These are phyloP conservation scores for Rhynchosporium agropyri DNA, from an alignment of 2,329 filamentous ascomycete genomes.

Conservation along the genomic window DNA sequence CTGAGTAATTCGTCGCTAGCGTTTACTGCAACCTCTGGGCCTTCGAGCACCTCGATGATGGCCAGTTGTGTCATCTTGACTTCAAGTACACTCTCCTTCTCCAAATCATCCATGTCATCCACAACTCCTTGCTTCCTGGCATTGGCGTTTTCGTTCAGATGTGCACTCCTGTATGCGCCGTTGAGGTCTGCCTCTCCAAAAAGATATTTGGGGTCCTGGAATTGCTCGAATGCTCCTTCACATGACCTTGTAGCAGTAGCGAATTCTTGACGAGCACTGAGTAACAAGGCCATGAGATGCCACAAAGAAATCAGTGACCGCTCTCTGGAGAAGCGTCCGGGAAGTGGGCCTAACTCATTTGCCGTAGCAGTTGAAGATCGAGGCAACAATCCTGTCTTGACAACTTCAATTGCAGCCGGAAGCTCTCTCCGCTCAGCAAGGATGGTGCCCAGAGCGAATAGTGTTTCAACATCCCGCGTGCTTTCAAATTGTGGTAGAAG, in stretches of 20 bases:
- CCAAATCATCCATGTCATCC: constrained; percentile 78
- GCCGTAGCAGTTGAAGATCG: constrained; percentile 47
- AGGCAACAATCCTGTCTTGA: constrained; percentile 73
- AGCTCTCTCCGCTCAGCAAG: constrained; percentile 86
- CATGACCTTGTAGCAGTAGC: constrained; percentile 79
- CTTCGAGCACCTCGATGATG: constrained; percentile 80
- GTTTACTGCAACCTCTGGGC: constrained; percentile 83
- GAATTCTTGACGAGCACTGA: constrained; percentile 87
- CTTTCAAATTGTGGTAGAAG: constrained; percentile 67
- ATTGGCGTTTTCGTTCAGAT: constrained; percentile 55
- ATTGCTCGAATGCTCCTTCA: constrained; percentile 89
- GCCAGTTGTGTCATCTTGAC: constrained; percentile 94
- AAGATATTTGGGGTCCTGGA: constrained; percentile 69
- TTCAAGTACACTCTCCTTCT: constrained; percentile 87
- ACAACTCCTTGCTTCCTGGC: constrained; percentile 55
- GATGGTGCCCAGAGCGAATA: constrained; percentile 82
- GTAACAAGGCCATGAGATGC: constrained; percentile 84
- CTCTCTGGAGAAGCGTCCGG: constrained; percentile 53
- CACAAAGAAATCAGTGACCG: constrained; percentile 75
- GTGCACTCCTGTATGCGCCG: constrained; percentile 61
- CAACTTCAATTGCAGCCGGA: constrained; percentile 75
- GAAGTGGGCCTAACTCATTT: constrained; percentile 40
- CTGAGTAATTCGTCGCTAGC: constrained; percentile 82
- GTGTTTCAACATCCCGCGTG: constrained; percentile 70
- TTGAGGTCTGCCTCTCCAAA: constrained; percentile 63